Percentiles rank a stretch among this genome's conserved stretches.
Evolutionary conservation across 2,329 filamentous ascomycete genomes (phyloP).

Genomic region (Phaeosphaeriaceae sp.): DNA sequence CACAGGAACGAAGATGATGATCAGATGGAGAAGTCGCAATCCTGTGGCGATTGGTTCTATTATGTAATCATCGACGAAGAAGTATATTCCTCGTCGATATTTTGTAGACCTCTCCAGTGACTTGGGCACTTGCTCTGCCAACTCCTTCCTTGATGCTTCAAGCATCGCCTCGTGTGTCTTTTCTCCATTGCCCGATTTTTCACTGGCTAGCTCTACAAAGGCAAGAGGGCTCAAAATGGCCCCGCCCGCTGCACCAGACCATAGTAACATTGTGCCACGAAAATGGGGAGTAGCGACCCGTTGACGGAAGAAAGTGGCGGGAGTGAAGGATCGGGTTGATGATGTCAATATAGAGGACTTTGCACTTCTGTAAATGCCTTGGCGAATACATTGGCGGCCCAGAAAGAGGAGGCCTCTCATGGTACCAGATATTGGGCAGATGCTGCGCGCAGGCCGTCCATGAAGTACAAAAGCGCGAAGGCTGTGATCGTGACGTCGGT

Average conservation of each 20-base stretch:
- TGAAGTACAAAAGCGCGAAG: slow-evolving; percentile 17
- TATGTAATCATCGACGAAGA: slow-evolving; percentile 75
- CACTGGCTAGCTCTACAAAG: slow-evolving; percentile 64
- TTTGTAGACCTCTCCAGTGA: slow-evolving; percentile 66
- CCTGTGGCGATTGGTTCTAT: slow-evolving; percentile 86
- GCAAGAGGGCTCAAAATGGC: slow-evolving; percentile 60
- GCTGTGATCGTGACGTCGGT: slow-evolving; percentile 30
- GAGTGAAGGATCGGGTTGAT: slow-evolving; percentile 34
- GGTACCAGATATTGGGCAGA: slow-evolving; percentile 33
- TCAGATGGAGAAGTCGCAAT: slow-evolving; percentile 83
- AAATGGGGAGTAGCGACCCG: slow-evolving; percentile 46
- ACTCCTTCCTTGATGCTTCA: slow-evolving; percentile 77
- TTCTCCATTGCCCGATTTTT: slow-evolving; percentile 52
- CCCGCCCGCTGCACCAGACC: slow-evolving; percentile 41
- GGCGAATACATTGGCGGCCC: slow-evolving; percentile 58
- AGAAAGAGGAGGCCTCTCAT: slow-evolving; percentile 60
- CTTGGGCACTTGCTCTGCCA: slow-evolving; percentile 70
- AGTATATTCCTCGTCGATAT: slow-evolving; percentile 64
- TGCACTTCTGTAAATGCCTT: slow-evolving; percentile 39
- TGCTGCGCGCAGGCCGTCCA: slow-evolving; percentile 32
- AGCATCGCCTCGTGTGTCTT: slow-evolving; percentile 87
- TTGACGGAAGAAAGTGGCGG: slow-evolving; percentile 36
- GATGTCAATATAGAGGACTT: slow-evolving; percentile 19
- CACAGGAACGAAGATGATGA: slow-evolving; percentile 89
- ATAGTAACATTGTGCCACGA: slow-evolving; percentile 37